These are phyloP conservation scores for Sarocladium oryzae DNA, from an alignment of 2,329 filamentous ascomycete species.

Conservation along the genomic window DNA sequence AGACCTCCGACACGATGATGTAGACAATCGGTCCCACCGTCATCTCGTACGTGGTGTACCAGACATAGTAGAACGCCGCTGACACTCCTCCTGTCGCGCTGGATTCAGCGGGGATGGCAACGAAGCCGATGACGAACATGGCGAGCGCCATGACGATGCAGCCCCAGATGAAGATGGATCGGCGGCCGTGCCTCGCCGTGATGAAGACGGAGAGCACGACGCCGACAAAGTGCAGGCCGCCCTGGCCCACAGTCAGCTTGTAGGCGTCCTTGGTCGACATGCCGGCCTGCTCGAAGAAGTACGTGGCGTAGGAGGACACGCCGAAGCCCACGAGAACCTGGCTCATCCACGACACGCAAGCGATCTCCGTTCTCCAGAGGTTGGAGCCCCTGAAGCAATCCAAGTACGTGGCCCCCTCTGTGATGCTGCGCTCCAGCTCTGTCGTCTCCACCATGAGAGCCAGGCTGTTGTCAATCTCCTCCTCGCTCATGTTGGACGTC, in stretches of 20 bases:
- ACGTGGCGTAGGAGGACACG: constrained; percentile 29
- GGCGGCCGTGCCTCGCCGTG: constrained; percentile 30
- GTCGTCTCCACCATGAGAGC: constrained; percentile 32
- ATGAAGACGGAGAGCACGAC: constrained; percentile 32
- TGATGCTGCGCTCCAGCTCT: constrained; percentile 7
- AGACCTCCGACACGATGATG: constrained; percentile 25
- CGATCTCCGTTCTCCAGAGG: constrained; percentile 34
- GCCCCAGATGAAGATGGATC: constrained; percentile 30
- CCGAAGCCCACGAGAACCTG: constrained; percentile 29
- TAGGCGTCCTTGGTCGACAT: constrained; percentile 28
- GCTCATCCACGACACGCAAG: constrained; percentile 25
- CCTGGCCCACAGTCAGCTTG: constrained; percentile 27
- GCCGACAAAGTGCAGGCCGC: constrained; percentile 30
- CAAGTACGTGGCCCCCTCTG: constrained; percentile 21
- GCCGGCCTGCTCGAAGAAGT: constrained; percentile 37
- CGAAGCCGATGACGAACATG: constrained; percentile 34
- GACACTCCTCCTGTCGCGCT: neutral
- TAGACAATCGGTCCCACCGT: constrained; percentile 16
- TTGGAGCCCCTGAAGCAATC: constrained; percentile 41
- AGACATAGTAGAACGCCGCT: constrained; percentile 17
- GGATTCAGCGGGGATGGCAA: constrained; percentile 33
- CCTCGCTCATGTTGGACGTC: constrained; percentile 37
- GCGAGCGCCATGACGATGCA: constrained; percentile 39
- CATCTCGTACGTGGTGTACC: constrained; percentile 23
- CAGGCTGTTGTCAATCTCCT: constrained; percentile 44